phyloP scores from a whole-genome alignment of 768 basidiomycete genomes.

The Lactarius sanguifluus region DNA sequence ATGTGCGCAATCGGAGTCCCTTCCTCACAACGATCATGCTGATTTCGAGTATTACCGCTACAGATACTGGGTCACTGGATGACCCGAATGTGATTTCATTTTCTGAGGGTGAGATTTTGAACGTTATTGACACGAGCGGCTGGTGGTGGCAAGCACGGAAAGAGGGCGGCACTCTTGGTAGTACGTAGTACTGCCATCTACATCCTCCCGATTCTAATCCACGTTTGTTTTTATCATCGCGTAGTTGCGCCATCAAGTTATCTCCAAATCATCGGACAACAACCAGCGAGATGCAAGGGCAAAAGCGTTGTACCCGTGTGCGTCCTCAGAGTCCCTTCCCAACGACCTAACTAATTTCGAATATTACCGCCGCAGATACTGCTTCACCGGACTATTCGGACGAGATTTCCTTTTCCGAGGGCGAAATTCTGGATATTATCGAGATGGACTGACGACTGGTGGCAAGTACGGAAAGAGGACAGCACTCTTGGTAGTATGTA shows the following conservation, averaged over 20 bases:
- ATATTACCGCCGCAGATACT: constrained; percentile 54
- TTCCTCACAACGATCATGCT: neutral
- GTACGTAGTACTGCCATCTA: constrained; percentile 48
- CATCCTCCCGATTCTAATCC: neutral
- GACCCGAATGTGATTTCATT: constrained; percentile 98
- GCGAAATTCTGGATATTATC: constrained; percentile 87
- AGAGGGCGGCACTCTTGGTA: constrained; percentile 71
- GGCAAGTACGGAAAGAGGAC: constrained; percentile 82
- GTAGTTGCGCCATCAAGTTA: no score
- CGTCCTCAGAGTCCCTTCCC: constrained; percentile 12
- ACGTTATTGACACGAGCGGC: constrained; percentile 85
- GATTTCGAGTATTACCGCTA: neutral
- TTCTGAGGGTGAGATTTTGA: constrained; percentile 85
- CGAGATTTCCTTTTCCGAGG: constrained; percentile 91
- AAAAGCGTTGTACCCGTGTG: constrained; percentile 88
- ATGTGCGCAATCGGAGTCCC: no score
- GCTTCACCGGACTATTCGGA: constrained; percentile 93
- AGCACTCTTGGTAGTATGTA: constrained; percentile 75
- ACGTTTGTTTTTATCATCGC: no score
- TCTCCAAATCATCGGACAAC: no score
- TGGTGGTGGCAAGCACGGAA: constrained; percentile 42
- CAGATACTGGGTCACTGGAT: constrained; percentile 88
- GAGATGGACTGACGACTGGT: constrained; percentile 95
- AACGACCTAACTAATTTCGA: neutral
- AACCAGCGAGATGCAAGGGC: constrained; percentile 56